Evolutionary conservation across 768 basidiomycete species (phyloP).

Genomic region (Suillus subalutaceus): DNA sequence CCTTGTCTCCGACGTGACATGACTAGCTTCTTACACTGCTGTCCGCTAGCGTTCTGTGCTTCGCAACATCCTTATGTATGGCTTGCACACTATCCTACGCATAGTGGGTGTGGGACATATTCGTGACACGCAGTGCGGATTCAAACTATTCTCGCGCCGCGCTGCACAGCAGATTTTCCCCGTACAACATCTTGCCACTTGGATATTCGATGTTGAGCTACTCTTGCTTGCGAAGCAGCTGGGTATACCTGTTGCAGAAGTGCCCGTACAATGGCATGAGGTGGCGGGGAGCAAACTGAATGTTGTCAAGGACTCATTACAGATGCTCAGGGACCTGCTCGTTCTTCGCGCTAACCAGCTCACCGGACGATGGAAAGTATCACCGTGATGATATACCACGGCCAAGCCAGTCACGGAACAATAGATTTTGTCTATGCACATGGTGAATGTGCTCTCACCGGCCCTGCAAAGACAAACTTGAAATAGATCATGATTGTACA

Average conservation of each 20-base stretch:
- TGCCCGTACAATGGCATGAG: conserved; percentile 92
- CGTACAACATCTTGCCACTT: conserved; percentile 81
- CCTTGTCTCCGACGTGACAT: conserved; percentile 11
- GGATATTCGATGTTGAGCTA: conserved; percentile 98
- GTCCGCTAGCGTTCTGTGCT: conserved; percentile 72
- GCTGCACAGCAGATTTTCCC: conserved; percentile 87
- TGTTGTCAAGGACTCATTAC: conserved; percentile 80
- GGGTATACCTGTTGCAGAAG: conserved; percentile 79
- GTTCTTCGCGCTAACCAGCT: conserved; percentile 83
- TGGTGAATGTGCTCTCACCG: not conserved
- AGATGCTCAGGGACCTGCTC: conserved; percentile 88
- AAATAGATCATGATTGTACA: not conserved
- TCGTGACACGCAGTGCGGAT: conserved; percentile 95
- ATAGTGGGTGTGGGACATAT: conserved; percentile 90
- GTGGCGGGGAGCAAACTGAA: conserved; percentile 91
- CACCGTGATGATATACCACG: conserved; percentile 26
- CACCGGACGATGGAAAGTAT: conserved; percentile 72
- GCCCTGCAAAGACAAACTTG: not conserved
- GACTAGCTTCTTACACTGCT: not conserved
- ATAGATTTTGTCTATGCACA: not conserved
- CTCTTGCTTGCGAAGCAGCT: conserved; percentile 82
- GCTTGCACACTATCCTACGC: conserved; percentile 85
- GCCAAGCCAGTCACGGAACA: not conserved
- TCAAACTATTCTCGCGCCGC: conserved; percentile 89
- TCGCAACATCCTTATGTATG: conserved; percentile 93